A percentile compares a stretch with the other conserved stretches of the same genome.
phyloP scores from a whole-genome alignment of 2,329 filamentous ascomycete genomes.

The Rachicladosporium sp. region DNA sequence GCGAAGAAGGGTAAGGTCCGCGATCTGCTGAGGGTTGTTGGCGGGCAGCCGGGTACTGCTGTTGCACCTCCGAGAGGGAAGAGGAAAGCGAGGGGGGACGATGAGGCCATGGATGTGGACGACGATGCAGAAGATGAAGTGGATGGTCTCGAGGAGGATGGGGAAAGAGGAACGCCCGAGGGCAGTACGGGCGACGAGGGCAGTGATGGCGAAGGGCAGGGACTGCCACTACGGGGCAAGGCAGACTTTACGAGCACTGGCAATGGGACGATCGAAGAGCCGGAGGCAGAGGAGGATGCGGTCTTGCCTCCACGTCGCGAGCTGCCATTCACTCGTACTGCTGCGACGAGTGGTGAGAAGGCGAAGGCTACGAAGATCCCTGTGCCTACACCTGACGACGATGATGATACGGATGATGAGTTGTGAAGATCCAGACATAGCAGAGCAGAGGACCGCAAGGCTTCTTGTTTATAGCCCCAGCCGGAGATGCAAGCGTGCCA shows the following conservation, averaged over 20 bases:
- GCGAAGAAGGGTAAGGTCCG: slow-evolving; percentile 71
- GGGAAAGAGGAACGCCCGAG: slow-evolving; percentile 16
- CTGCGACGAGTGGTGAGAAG: slow-evolving; percentile 6
- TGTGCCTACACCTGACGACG: slow-evolving; percentile 10
- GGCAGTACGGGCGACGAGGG: slow-evolving; percentile 16
- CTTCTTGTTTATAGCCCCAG: too few relatives aligned
- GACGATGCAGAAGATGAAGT: slow-evolving; percentile 26
- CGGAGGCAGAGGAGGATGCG: neutral
- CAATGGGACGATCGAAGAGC: neutral
- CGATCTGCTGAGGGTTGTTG: slow-evolving; percentile 37
- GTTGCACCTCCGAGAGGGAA: slow-evolving; percentile 19
- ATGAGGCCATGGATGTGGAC: slow-evolving; percentile 10
- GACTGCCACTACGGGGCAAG: neutral
- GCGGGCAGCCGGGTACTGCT: slow-evolving; percentile 9
- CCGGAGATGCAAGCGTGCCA: too few relatives aligned
- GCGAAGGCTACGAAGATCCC: slow-evolving; percentile 5
- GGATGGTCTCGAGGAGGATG: slow-evolving; percentile 27
- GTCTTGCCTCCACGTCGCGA: slow-evolving; percentile 10
- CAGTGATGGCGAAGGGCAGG: slow-evolving; percentile 11
- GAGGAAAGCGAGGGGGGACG: slow-evolving; percentile 29
- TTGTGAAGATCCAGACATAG: slow-evolving; percentile 10
- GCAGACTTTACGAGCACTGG: neutral
- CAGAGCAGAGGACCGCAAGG: too few relatives aligned
- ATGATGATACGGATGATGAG: slow-evolving; percentile 24
- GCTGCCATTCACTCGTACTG: slow-evolving; percentile 11